phyloP scores from a whole-genome alignment of 768 basidiomycete species.

The Leccinum obscurum region DNA sequence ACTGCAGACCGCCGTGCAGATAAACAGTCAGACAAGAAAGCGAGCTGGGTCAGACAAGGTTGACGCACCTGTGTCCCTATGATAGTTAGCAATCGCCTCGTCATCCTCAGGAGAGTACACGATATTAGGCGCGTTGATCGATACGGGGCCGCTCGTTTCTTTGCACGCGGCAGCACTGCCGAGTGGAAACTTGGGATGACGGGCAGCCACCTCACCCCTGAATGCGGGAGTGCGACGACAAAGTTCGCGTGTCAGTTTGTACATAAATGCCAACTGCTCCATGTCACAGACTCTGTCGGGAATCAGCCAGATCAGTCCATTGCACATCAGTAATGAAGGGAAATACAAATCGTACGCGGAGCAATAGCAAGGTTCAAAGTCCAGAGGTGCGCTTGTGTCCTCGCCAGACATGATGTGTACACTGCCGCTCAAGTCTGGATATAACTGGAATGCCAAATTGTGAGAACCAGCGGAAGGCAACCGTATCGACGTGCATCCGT shows the following conservation, averaged over 20 bases:
- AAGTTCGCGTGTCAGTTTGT: conserved; percentile 57
- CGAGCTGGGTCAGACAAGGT: not conserved
- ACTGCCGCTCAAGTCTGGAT: conserved; percentile 48
- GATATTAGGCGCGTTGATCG: not conserved
- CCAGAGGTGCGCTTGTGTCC: conserved; percentile 41
- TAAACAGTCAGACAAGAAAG: not conserved
- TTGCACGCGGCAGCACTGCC: conserved; percentile 30
- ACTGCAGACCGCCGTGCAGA: not conserved
- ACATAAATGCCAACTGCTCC: conserved; percentile 46
- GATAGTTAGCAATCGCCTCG: not conserved
- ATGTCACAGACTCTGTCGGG: conserved; percentile 38
- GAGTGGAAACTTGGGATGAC: conserved; percentile 31
- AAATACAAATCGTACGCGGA: conserved; percentile 35
- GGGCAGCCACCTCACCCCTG: conserved; percentile 17
- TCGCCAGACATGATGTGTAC: conserved; percentile 47
- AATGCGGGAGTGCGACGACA: conserved; percentile 48
- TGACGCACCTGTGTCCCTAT: not conserved
- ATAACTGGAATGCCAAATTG: conserved; percentile 23
- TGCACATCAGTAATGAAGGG: not conserved
- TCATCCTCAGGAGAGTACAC: not conserved
- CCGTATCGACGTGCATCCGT: too few relatives aligned
- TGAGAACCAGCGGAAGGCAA: too few relatives aligned
- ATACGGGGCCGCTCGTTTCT: conserved; percentile 20
- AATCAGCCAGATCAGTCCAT: not conserved
- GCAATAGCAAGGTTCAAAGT: conserved; percentile 48